Evolutionary conservation across 306 rosid species (phyloP).

Genomic region (Cyamopsis tetragonoloba): DNA sequence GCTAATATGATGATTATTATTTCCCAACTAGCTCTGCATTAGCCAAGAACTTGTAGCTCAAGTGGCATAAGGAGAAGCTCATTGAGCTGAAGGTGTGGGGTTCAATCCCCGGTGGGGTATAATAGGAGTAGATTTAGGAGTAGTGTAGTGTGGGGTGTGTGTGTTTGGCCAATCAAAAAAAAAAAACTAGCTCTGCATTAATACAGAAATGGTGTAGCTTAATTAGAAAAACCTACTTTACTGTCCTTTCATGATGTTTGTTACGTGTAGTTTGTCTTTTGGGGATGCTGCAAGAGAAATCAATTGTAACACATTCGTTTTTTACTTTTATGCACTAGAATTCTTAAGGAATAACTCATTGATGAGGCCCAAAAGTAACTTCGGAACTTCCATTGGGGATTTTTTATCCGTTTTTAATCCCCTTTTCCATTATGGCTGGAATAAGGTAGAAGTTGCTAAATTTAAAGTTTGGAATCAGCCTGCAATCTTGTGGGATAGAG

Average conservation of each 20-base stretch:
- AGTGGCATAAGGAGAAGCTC: no score
- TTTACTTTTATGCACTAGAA: conserved; percentile 17
- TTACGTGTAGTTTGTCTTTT: neutral
- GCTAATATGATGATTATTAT: conserved; percentile 29
- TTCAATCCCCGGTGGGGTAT: no score
- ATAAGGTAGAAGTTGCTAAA: conserved; percentile 16
- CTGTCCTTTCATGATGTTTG: conserved; percentile 1
- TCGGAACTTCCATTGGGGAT: neutral
- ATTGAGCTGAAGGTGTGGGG: no score
- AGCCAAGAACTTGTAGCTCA: neutral
- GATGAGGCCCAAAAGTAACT: conserved; percentile 12
- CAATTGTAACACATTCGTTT: neutral
- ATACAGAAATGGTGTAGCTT: neutral
- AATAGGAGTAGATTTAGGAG: no score
- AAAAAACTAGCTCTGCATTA: neutral
- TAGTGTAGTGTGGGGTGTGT: no score
- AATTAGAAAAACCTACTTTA: conserved; percentile 2
- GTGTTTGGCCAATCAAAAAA: no score
- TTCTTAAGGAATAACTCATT: conserved; percentile 2
- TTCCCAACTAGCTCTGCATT: neutral
- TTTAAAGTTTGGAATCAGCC: neutral
- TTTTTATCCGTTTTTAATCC: neutral
- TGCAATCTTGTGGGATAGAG: conserved; percentile 10
- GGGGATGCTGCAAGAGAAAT: neutral
- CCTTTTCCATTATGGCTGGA: conserved; percentile 2